Base-by-base conservation (phyloP, 2,329 filamentous ascomycete species). In the Epichloe sp. region DNA sequence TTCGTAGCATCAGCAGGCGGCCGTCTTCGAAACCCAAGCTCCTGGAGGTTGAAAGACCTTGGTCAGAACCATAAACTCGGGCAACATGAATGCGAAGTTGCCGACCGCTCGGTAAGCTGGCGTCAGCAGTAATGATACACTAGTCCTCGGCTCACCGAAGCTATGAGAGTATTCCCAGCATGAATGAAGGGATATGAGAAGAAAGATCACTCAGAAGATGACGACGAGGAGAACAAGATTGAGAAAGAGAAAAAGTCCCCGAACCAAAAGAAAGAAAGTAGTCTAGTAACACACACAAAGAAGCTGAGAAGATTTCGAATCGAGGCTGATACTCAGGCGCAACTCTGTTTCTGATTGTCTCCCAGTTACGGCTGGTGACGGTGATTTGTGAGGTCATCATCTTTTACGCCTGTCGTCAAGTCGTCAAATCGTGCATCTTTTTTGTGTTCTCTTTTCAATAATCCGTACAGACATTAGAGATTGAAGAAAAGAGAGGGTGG, bases 201-300 rank as follows among this genome's bases (percentile, higher is more conserved):
- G 37, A 34, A 48, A 47, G 37, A 41, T 14, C 40, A 50, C 17
- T 12, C 21, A 26, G 10, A 14, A 19, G 5, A 26, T 19, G 41
- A 26, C 41, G 41, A 11, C 19, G 12, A 31, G 8, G 10, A 14
- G 14, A 10, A 31, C 14, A 44, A 44, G 15, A 44, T n/a, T 35
- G 23, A 3, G 17, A 23, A 46, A 3, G 40, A 21, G 23, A 44
- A 31, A 31, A 8, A n/a, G 45, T 38, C 41, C 14, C 19, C 11
- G 46, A 48, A 7, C 38, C 17, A 40, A 34, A 15, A 21, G 15
- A 42, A 11, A 38, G 14, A 44, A 44, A 44, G 15, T 19, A 47
- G 42, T 52, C 49, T 58, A 56, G 44, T 56, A 57, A 58, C 40
- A 59, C 55, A 58, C 37, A 59, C 55, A 58, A 48, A 38, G 40